Percentiles rank a stretch among this genome's conserved stretches.
Evolutionary conservation across 345 rosid species (phyloP).

Genomic region (Reutealis trisperma): DNA sequence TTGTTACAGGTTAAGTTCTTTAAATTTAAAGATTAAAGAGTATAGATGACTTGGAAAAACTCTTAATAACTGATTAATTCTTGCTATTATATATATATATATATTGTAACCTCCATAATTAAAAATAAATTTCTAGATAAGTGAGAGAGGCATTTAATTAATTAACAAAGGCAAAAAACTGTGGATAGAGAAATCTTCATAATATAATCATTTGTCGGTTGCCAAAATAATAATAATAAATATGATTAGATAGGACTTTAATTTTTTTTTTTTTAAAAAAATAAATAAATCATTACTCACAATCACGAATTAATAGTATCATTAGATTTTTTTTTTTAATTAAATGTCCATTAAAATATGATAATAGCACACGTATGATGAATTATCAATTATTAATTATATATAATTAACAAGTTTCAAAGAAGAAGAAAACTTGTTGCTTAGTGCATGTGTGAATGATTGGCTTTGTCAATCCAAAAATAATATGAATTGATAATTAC

Average conservation of each 20-base stretch:
- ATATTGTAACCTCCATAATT: no score
- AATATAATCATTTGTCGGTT: conserved; percentile 5
- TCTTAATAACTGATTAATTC: no score
- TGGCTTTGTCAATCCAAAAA: neutral
- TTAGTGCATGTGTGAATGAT: neutral
- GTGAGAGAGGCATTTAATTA: no score
- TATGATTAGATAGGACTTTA: neutral
- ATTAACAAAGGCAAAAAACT: no score
- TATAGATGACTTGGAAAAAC: neutral
- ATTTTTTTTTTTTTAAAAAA: no score
- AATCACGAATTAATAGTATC: neutral
- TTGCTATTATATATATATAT: no score
- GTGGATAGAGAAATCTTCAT: neutral
- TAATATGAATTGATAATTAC: neutral
- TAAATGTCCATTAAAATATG: no score
- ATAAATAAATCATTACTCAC: neutral
- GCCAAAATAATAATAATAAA: neutral
- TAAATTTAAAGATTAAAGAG: neutral
- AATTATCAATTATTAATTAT: neutral
- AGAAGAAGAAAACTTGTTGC: neutral
- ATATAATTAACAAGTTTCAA: no score
- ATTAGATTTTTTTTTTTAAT: neutral
- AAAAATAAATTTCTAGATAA: no score
- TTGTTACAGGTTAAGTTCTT: neutral
- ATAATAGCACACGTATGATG: conserved; percentile 7